Evolutionary conservation across 768 basidiomycete genomes (phyloP).

Genomic region (Serendipita sp.): DNA sequence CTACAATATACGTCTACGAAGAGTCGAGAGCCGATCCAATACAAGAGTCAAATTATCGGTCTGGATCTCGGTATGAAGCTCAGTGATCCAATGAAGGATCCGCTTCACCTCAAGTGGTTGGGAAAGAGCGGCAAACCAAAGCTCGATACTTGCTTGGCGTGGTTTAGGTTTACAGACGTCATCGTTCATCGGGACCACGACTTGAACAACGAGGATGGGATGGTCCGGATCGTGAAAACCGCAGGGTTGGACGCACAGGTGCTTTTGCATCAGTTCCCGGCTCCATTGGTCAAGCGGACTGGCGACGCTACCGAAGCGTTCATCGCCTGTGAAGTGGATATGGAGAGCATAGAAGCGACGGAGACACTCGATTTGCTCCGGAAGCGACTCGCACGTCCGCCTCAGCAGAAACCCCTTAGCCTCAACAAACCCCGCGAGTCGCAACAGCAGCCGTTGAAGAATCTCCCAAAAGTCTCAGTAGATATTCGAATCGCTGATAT

Average conservation of each 20-base stretch:
- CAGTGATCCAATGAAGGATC: background rate
- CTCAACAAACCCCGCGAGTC: background rate
- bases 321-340: background rate
- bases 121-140: background rate
- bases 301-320: background rate
- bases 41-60: background rate
- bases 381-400: background rate
- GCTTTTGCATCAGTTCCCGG: background rate
- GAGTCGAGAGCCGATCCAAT: background rate
- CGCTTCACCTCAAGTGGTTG: background rate
- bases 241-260: background rate
- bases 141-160: background rate
- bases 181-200: background rate
- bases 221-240: background rate
- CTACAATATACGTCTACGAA: background rate
- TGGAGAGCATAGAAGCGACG: background rate
- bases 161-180: background rate
- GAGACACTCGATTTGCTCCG: background rate
- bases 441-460: conserved; percentile 14
- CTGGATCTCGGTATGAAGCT: background rate
- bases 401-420: background rate
- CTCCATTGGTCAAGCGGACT: background rate
- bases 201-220: background rate
- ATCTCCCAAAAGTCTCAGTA: conserved; percentile 34
- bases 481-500: conserved; percentile 35